A percentile compares a stretch with the other conserved stretches of the same genome.
Conservation (phyloP, 2,329 filamentous ascomycete genomes). For the Thyridium curvatum region DNA sequence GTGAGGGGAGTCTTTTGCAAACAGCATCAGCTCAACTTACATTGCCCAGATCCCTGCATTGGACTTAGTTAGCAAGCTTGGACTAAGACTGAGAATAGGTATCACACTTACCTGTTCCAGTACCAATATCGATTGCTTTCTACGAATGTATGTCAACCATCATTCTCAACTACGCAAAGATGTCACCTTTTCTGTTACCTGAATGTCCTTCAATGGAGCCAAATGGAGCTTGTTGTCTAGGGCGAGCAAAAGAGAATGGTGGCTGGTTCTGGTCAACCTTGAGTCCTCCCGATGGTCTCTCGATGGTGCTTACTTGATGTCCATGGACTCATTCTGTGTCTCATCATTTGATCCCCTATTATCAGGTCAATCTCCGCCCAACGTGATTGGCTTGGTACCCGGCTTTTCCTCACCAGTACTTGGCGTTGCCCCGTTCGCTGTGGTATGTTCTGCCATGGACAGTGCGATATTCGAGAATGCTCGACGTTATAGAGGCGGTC, state of each 20-base stretch:
- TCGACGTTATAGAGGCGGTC: constrained; percentile 21
- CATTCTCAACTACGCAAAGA: background rate
- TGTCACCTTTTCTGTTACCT: background rate
- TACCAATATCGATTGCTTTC: no score
- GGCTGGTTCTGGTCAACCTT: constrained; percentile 2
- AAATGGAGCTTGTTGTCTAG: constrained; percentile 9
- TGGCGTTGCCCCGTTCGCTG: constrained; percentile 16
- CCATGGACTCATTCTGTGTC: constrained; percentile 20
- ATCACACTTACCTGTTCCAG: constrained; percentile 1
- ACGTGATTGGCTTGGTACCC: background rate
- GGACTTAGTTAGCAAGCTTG: constrained; percentile 2
- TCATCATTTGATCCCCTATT: constrained; percentile 21
- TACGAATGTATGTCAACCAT: no score
- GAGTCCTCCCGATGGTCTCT: background rate
- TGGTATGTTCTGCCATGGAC: constrained; percentile 24
- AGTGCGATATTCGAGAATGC: constrained; percentile 21
- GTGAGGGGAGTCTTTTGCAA: background rate
- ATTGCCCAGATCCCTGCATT: constrained; percentile 5
- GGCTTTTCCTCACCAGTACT: constrained; percentile 16
- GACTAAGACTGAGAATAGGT: no score
- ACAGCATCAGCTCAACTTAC: background rate
- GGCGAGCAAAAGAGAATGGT: constrained; percentile 5
- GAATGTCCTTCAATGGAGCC: constrained; percentile 9
- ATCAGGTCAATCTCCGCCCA: background rate
- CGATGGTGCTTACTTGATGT: constrained; percentile 15